These are phyloP conservation scores for Mytilinidion resinicola DNA, from an alignment of 495 filamentous ascomycete species.

Conservation along the genomic window DNA sequence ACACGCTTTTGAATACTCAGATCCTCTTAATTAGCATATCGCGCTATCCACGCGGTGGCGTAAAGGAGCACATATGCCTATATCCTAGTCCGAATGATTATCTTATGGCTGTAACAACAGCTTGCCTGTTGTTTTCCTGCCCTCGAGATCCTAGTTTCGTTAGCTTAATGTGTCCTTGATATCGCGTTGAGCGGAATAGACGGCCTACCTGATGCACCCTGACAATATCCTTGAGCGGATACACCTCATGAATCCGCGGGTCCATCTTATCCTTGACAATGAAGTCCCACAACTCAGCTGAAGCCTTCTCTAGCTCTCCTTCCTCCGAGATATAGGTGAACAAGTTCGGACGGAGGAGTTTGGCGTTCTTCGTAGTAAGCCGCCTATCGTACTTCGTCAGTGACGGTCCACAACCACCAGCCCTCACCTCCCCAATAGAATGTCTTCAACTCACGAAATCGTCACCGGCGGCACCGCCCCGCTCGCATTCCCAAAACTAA, in stretches of 20 bases:
- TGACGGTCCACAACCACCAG: neutral
- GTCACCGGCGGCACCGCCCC: constrained; percentile 73
- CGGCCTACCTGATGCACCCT: constrained; percentile 58
- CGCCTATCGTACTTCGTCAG: constrained; percentile 30
- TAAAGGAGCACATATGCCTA: too few species aligned
- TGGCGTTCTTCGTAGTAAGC: constrained; percentile 73
- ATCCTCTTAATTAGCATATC: too few species aligned
- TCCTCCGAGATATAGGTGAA: constrained; percentile 67
- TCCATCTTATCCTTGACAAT: constrained; percentile 63
- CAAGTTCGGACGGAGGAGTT: constrained; percentile 67
- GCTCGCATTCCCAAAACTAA: constrained; percentile 83
- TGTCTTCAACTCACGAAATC: constrained; percentile 52
- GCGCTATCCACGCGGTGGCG: too few species aligned
- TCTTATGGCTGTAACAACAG: constrained; percentile 44
- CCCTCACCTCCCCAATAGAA: too few species aligned
- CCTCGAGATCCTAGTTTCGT: constrained; percentile 60
- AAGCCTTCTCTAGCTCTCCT: constrained; percentile 70
- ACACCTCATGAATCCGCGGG: constrained; percentile 70
- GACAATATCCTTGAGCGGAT: constrained; percentile 70
- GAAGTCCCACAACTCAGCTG: constrained; percentile 66
- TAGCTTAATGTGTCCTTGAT: neutral
- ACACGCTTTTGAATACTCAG: too few species aligned
- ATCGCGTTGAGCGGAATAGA: neutral
- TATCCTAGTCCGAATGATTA: neutral
- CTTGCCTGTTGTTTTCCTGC: constrained; percentile 80